These are phyloP conservation scores for Candida nitratophila DNA, from an alignment of 805 yeast species.

Conservation along the genomic window DNA sequence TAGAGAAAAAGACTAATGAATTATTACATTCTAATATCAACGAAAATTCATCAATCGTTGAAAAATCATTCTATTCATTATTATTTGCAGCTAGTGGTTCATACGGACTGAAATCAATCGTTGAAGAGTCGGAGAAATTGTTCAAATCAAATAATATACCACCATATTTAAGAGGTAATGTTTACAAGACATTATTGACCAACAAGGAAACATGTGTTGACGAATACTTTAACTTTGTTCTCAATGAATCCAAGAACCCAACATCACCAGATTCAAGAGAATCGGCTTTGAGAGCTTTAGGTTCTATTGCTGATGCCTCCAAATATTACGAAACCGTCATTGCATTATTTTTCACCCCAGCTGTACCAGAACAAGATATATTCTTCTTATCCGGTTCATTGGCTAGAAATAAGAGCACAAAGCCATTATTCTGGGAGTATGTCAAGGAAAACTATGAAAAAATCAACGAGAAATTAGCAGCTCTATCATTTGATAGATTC, in stretches of 20 bases:
- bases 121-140: conserved; percentile 16
- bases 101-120: conserved; percentile 32
- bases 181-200: conserved; percentile 37
- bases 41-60: conserved; percentile 55
- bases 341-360: conserved; percentile 32
- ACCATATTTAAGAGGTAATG: conserved; percentile 39
- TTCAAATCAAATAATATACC: conserved; percentile 31
- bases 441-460: conserved; percentile 40
- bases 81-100: conserved; percentile 37
- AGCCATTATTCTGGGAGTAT: conserved; percentile 40
- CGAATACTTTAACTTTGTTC: conserved; percentile 33
- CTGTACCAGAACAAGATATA: conserved; percentile 52
- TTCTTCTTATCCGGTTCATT: conserved; percentile 43
- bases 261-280: conserved; percentile 52
- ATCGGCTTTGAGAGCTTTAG: conserved; percentile 47
- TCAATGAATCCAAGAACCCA: conserved; percentile 42
- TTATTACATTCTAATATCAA: conserved; percentile 41
- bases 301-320: conserved; percentile 21
- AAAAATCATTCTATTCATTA: conserved; percentile 31
- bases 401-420: conserved; percentile 35
- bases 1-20: background rate
- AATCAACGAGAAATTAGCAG: conserved; percentile 33
- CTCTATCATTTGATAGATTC: conserved; percentile 27
- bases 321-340: conserved; percentile 31
- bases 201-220: conserved; percentile 26